A percentile compares a stretch with the other conserved stretches of the same genome.
These are phyloP conservation scores for Cadophora malorum DNA, from an alignment of 2,329 filamentous ascomycete genomes.

Conservation along the genomic window DNA sequence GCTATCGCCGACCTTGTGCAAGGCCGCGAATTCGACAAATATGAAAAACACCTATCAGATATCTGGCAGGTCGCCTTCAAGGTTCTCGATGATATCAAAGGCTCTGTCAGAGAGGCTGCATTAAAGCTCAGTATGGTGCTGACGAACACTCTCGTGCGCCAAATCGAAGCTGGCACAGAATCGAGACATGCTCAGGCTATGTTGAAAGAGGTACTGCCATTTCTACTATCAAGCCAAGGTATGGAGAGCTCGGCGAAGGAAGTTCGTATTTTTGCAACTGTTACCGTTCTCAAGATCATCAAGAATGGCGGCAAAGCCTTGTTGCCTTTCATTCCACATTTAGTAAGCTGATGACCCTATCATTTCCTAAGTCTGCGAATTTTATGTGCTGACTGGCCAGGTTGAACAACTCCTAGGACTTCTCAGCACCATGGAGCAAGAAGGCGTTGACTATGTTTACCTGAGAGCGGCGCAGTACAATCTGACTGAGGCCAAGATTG, in stretches of 20 bases:
- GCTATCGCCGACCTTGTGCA: conserved; percentile 89
- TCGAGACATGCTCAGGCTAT: conserved; percentile 76
- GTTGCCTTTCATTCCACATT: conserved; percentile 78
- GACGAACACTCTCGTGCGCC: conserved; percentile 83
- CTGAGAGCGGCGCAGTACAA: conserved; percentile 85
- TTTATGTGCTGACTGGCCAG: conserved; percentile 1
- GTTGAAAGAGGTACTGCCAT: conserved; percentile 86
- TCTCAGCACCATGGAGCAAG: conserved; percentile 86
- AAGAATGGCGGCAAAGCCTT: conserved; percentile 86
- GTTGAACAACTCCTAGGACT: conserved; percentile 81
- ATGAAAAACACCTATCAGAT: conserved; percentile 82
- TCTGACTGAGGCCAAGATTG: conserved; percentile 85
- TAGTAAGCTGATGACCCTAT: conserved; percentile 48
- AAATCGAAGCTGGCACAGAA: conserved; percentile 78
- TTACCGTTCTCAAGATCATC: conserved; percentile 84
- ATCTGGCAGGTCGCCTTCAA: conserved; percentile 89
- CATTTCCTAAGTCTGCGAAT: background rate
- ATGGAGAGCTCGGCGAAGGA: conserved; percentile 89
- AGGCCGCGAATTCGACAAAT: conserved; percentile 76
- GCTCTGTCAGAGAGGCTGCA: conserved; percentile 82
- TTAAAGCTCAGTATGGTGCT: conserved; percentile 82
- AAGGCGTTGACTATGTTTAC: conserved; percentile 91
- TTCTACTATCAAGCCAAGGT: conserved; percentile 86
- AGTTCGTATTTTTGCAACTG: conserved; percentile 82
- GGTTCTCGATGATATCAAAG: conserved; percentile 95